Evolutionary conservation across 1,284 basidiomycete genomes (phyloP).

Genomic region (Pseudozyma flocculosa): DNA sequence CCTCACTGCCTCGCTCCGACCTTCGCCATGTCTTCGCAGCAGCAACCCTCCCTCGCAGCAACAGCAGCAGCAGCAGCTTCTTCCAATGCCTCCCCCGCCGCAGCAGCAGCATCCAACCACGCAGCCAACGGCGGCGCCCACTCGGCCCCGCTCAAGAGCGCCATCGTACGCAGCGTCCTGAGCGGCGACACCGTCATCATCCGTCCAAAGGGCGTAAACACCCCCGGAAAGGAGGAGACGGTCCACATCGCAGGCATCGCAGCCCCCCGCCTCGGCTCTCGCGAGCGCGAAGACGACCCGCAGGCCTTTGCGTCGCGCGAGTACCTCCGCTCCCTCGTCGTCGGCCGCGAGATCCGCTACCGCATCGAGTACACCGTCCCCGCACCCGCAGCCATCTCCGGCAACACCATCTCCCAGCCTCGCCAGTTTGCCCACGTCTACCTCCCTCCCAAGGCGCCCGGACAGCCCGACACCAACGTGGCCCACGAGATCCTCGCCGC

Average conservation of each 20-base stretch:
- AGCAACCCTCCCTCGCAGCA: background rate
- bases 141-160: conserved; percentile 41
- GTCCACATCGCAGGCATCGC: conserved; percentile 53
- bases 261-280: conserved; percentile 46
- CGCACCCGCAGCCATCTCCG: conserved; percentile 67
- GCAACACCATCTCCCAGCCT: conserved; percentile 67
- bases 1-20: too few relatives aligned
- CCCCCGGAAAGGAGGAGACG: conserved; percentile 41
- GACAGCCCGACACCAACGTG: conserved; percentile 50
- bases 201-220: conserved; percentile 44
- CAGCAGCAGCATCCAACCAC: conserved; percentile 7
- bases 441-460: conserved; percentile 42
- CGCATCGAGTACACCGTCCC: conserved; percentile 70
- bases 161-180: conserved; percentile 49
- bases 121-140: conserved; percentile 5
- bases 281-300: conserved; percentile 62
- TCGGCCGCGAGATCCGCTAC: conserved; percentile 86
- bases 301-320: conserved; percentile 92
- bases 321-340: conserved; percentile 77
- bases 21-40: background rate
- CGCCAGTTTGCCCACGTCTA: conserved; percentile 51
- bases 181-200: conserved; percentile 50
- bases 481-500: conserved; percentile 75
- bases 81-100: conserved; percentile 28
- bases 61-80: conserved; percentile 1